A percentile compares a stretch with the other conserved stretches of the same genome.
Evolutionary conservation across 106 monocot genomes (phyloP).

Genomic region (Allium fistulosum): DNA sequence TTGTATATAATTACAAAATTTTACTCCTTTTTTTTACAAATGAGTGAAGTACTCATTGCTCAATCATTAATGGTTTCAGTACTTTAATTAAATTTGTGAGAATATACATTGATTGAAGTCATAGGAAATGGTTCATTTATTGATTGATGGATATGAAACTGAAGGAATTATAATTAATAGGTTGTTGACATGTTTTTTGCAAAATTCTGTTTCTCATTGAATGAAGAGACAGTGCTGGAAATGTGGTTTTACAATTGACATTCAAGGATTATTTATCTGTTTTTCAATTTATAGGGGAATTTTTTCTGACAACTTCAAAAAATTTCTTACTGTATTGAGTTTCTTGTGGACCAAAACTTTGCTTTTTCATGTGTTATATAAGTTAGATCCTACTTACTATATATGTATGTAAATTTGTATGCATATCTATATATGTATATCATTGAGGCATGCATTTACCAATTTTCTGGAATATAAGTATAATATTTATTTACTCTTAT

Average conservation of each 20-base stretch:
- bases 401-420: too few relatives aligned
- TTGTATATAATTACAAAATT: not conserved
- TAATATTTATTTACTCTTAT: too few relatives aligned
- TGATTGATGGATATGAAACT: not conserved
- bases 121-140: conserved; percentile 12
- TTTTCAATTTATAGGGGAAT: conserved; percentile 2
- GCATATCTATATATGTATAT: too few relatives aligned
- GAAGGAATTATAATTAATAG: not conserved
- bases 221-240: conserved; percentile 12
- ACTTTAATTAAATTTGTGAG: not conserved
- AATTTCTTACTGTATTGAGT: not conserved
- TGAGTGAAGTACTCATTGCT: conserved; percentile 14
- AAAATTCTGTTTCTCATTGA: conserved; percentile 17
- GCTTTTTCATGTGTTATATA: not conserved
- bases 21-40: not conserved
- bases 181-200: conserved; percentile 12
- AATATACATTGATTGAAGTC: conserved; percentile 10
- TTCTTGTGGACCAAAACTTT: not conserved
- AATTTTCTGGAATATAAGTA: not conserved
- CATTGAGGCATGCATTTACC: too few relatives aligned
- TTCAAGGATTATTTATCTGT: not conserved
- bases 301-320: not conserved
- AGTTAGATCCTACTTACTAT: too few relatives aligned
- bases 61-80: not conserved
- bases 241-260: conserved; percentile 6